Evolutionary conservation across 495 filamentous ascomycete genomes (phyloP).

Genomic region (Penicillium riverlandense): DNA sequence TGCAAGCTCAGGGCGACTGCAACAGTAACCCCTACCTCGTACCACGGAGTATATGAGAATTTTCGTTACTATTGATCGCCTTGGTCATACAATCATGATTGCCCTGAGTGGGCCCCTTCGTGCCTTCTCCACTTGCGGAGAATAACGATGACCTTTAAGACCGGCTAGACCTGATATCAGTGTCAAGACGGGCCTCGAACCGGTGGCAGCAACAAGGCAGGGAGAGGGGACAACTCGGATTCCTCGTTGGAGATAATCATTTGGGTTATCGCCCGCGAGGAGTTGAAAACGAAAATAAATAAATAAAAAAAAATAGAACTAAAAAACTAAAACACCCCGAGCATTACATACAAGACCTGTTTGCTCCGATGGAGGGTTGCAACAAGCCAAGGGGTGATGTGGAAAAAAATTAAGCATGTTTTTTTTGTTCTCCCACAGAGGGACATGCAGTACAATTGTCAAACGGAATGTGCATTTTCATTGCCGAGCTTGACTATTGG

Average conservation of each 20-base stretch:
- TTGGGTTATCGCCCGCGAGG: too few relatives aligned
- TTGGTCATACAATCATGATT: conserved; percentile 4
- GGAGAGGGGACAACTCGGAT: too few relatives aligned
- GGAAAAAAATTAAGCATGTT: background rate
- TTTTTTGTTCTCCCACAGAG: background rate
- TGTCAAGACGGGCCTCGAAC: too few relatives aligned
- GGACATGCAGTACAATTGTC: conserved; percentile 6
- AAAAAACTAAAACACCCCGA: too few relatives aligned
- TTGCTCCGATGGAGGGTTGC: background rate
- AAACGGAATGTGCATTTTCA: conserved; percentile 22
- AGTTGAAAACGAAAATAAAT: too few relatives aligned
- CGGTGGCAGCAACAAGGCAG: too few relatives aligned
- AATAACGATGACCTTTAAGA: conserved; percentile 8
- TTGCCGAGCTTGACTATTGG: conserved; percentile 34
- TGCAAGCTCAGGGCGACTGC: conserved; percentile 5
- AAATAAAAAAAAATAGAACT: too few relatives aligned
- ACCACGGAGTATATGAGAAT: conserved; percentile 17
- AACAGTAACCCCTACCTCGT: conserved; percentile 22
- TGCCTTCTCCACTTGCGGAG: conserved; percentile 14
- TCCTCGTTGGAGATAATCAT: too few relatives aligned
- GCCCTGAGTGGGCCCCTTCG: too few relatives aligned
- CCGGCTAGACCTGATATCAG: too few relatives aligned
- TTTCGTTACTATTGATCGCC: conserved; percentile 1
- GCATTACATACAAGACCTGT: too few relatives aligned
- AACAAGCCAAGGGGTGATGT: too few relatives aligned